A percentile compares a stretch with the other conserved stretches of the same genome.
Conservation (phyloP, 257 asterid genomes). For the Misopates orontium region DNA sequence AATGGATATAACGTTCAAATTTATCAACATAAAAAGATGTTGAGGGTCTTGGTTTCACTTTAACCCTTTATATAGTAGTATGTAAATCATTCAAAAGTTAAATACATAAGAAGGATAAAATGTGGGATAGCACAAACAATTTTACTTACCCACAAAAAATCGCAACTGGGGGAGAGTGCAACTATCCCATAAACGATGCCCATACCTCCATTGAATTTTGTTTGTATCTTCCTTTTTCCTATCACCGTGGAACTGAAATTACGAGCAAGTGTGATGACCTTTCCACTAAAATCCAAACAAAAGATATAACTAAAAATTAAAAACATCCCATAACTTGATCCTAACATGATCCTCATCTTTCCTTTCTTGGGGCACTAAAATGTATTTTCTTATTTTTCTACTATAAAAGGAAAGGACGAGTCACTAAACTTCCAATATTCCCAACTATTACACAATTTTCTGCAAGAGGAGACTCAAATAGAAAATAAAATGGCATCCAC, state of each 20-base stretch:
- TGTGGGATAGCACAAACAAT: too few relatives aligned
- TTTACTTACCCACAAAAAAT: background rate
- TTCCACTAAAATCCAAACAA: slow-evolving; percentile 22
- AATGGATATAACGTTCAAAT: too few relatives aligned
- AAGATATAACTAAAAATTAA: background rate
- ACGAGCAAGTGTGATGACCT: slow-evolving; percentile 7
- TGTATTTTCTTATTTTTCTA: slow-evolving; percentile 11
- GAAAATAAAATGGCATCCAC: slow-evolving; percentile 59
- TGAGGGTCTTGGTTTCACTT: too few relatives aligned
- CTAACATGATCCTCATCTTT: slow-evolving; percentile 14
- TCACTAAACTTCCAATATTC: slow-evolving; percentile 16
- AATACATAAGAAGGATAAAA: too few relatives aligned
- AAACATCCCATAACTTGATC: slow-evolving; percentile 20
- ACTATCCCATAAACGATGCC: slow-evolving; percentile 30
- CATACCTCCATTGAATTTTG: slow-evolving; percentile 33
- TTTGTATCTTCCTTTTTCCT: slow-evolving; percentile 23
- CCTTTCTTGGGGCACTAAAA: slow-evolving; percentile 50
- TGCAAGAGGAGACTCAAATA: background rate
- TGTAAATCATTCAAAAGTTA: too few relatives aligned
- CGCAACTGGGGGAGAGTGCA: slow-evolving; percentile 35
- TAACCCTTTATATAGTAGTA: too few relatives aligned
- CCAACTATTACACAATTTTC: background rate
- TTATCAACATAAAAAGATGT: too few relatives aligned
- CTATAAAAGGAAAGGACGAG: slow-evolving; percentile 31
- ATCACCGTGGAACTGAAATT: slow-evolving; percentile 33